A percentile compares a stretch with the other conserved stretches of the same genome.
These are phyloP conservation scores for Acanthamoeba lenticulata DNA, from an alignment of 208 protist genomes.

Conservation along the genomic window DNA sequence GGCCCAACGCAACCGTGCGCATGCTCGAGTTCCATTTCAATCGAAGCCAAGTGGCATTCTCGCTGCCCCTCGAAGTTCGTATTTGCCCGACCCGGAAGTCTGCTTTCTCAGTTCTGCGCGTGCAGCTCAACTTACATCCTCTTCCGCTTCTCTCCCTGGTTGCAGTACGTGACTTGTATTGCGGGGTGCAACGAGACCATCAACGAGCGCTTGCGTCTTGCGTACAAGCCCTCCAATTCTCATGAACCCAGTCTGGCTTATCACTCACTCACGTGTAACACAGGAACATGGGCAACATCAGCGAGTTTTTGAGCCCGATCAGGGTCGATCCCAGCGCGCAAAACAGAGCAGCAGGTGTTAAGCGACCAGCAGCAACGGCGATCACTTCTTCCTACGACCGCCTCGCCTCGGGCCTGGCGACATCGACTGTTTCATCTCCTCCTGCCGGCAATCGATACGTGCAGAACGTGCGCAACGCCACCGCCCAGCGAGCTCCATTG, in stretches of 20 bases:
- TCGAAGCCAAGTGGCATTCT: not conserved
- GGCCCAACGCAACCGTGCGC: not conserved
- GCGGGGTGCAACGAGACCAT: not conserved
- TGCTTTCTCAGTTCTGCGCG: not conserved
- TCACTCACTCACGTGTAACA: not conserved
- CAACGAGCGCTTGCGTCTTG: not conserved
- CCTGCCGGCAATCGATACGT: not conserved
- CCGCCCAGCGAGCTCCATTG: not conserved
- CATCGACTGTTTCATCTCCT: not conserved
- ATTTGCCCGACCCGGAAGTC: not conserved
- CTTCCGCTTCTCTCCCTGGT: no score
- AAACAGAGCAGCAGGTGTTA: not conserved
- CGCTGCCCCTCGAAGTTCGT: not conserved
- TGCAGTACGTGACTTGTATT: not conserved
- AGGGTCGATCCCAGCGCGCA: not conserved
- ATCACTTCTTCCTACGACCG: not conserved
- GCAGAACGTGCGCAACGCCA: not conserved
- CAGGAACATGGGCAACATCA: not conserved
- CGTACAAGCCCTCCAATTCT: not conserved
- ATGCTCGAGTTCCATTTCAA: conserved; percentile 34
- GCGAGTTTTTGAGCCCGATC: not conserved
- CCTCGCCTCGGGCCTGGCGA: not conserved
- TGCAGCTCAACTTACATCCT: not conserved
- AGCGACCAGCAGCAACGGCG: not conserved
- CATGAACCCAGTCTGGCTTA: not conserved